These are phyloP conservation scores for Avena sativa DNA, from an alignment of 176 grass and related monocot genomes.

Conservation along the genomic window DNA sequence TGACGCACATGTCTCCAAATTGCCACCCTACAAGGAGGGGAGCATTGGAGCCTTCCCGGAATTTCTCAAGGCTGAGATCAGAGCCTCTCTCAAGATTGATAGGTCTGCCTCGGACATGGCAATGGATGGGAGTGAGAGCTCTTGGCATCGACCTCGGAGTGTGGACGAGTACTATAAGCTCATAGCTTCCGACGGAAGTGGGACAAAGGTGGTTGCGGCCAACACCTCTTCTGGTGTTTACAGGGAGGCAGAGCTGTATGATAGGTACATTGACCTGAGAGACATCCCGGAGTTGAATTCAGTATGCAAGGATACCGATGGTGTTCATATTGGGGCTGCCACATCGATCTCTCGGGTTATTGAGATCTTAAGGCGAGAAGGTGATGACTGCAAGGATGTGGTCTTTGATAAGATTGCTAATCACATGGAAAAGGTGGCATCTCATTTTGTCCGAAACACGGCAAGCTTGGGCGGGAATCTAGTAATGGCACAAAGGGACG, in stretches of 20 bases:
- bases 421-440: constrained; percentile 93
- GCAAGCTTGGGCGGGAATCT: constrained; percentile 91
- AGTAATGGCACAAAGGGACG: constrained; percentile 77
- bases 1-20: constrained; percentile 47
- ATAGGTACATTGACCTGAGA: constrained; percentile 78
- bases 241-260: constrained; percentile 69
- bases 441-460: constrained; percentile 81
- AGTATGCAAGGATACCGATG: constrained; percentile 49
- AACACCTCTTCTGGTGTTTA: constrained; percentile 91
- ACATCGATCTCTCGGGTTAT: constrained; percentile 63
- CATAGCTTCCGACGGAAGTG: constrained; percentile 44
- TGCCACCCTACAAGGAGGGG: constrained; percentile 61
- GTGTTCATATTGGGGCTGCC: constrained; percentile 75
- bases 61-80: constrained; percentile 83
- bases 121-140: not conserved
- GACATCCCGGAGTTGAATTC: constrained; percentile 67
- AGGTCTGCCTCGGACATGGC: not conserved
- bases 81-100: constrained; percentile 40
- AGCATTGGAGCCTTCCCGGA: constrained; percentile 67
- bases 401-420: constrained; percentile 81
- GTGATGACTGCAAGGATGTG: constrained; percentile 32
- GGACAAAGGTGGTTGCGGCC: constrained; percentile 71
- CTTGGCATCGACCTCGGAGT: constrained; percentile 65
- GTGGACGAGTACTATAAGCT: constrained; percentile 60
- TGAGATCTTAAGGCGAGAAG: constrained; percentile 64